Conservation (phyloP, 306 rosid genomes). For the Styphnolobium japonicum region DNA sequence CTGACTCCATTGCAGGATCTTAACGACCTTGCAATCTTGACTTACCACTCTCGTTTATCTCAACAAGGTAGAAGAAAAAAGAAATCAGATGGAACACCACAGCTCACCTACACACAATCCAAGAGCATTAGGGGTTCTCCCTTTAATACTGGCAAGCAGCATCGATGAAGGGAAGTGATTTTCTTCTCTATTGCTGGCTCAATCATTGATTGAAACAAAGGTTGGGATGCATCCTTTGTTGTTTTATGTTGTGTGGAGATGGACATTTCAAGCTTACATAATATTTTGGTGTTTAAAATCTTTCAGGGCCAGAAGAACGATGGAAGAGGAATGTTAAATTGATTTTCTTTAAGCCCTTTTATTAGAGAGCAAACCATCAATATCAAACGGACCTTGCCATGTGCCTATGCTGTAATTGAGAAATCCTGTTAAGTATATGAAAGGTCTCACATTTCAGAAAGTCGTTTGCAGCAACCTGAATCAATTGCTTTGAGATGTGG, state of each 20-base stretch:
- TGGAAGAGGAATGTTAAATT: constrained; percentile 45
- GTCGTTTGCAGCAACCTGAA: constrained; percentile 40
- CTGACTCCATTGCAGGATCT: constrained; percentile 81
- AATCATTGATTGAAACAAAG: constrained; percentile 40
- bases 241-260: constrained; percentile 46
- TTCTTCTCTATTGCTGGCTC: constrained; percentile 32
- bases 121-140: constrained; percentile 81
- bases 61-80: constrained; percentile 85
- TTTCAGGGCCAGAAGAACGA: constrained; percentile 49
- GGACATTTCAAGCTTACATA: constrained; percentile 48
- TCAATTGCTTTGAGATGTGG: constrained; percentile 31
- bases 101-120: constrained; percentile 62
- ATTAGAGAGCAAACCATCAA: constrained; percentile 55
- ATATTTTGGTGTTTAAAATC: constrained; percentile 50
- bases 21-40: constrained; percentile 75
- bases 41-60: constrained; percentile 70
- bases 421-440: constrained; percentile 50
- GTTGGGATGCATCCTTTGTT: constrained; percentile 39
- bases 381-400: constrained; percentile 43
- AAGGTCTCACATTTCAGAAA: constrained; percentile 38
- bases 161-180: constrained; percentile 38
- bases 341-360: constrained; percentile 44
- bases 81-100: constrained; percentile 73
- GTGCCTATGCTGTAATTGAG: constrained; percentile 58
- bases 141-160: constrained; percentile 70